A percentile compares a stretch with the other conserved stretches of the same genome.
phyloP scores from a whole-genome alignment of 225 moss, liverwort and hornwort species.

The Straminergon stramineum region DNA sequence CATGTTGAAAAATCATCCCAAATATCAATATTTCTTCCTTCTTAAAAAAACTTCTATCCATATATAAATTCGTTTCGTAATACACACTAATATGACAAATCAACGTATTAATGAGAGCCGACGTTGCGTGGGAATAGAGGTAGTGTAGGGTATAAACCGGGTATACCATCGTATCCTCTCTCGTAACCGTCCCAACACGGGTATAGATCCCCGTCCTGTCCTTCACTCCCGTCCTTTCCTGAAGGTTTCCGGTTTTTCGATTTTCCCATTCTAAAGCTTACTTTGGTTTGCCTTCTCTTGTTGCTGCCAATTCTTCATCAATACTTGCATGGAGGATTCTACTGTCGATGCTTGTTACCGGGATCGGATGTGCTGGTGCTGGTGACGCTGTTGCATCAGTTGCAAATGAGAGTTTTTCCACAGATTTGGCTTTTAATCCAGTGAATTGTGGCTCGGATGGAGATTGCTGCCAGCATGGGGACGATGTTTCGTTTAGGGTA shows the following conservation, averaged over 20 bases:
- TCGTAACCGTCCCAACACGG: not conserved
- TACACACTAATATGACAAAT: not conserved
- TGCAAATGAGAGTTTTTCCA: not conserved
- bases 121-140: no score
- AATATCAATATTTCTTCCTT: not conserved
- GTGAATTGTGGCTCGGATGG: not conserved
- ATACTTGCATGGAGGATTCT: not conserved
- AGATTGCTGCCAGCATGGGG: not conserved
- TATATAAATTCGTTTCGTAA: not conserved
- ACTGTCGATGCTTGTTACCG: not conserved
- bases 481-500: not conserved
- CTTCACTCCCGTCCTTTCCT: not conserved
- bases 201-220: not conserved
- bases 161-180: not conserved
- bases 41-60: fast-evolving
- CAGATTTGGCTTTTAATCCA: not conserved
- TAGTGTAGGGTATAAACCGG: not conserved
- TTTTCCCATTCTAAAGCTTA: not conserved
- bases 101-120: not conserved
- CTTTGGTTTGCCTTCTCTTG: not conserved
- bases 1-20: not conserved
- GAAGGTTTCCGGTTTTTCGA: not conserved
- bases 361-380: not conserved
- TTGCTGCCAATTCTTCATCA: not conserved
- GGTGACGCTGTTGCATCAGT: not conserved